Evolutionary conservation across 1,139 yeast species (phyloP), one percentile per base, ranked within the genome.

Genomic region (Pichia sp.): DNA sequence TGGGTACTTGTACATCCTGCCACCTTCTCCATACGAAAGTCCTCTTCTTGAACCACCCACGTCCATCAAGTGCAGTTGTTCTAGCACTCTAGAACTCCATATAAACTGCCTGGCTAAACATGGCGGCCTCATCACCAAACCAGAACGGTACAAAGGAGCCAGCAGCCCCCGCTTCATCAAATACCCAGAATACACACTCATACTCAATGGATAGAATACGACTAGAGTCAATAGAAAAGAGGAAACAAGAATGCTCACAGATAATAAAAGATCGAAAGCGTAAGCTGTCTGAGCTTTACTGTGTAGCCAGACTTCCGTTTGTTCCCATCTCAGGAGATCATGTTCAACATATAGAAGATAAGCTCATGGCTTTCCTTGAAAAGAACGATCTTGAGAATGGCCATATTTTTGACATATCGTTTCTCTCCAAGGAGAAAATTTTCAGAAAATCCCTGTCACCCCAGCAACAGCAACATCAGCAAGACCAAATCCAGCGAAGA

Each of bases 211-310:
- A 75, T 53, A 64, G 74, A 54, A 69, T 76, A 52, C 75, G 79
- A 42, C 64, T 72, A 34, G 80, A 76, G 54, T 72, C 78, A 34
- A 70, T 77, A 41, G 80, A 76, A 53, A 70, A 71, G 58, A 69
- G 79, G 53, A 70, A 75, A 40, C 75, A 70, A 47, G 75, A 70
- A 40, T 71, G 77, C 57, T 57, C 73, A 64, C 69, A 65, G 49
- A 70, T 65, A 8, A 61, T 67, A 16, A 60, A 62, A 48, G 64
- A 61, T 50, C 70, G 87, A 51, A 80, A 80, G 62, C 69, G 82
- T 31, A 81, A 80, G 63, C 69, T 82, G 38, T 73, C 82, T 1
- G 85, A 82, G 63, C 67, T 82, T 29, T 82, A 79, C 63, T 78
- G 81, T 58, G 75, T 82, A 5, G 76, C 84, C 1, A 70, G 76